Evolutionary conservation across 441 rosid species (phyloP), one percentile per base, ranked within the genome.

Genomic region (Populus hybrid): DNA sequence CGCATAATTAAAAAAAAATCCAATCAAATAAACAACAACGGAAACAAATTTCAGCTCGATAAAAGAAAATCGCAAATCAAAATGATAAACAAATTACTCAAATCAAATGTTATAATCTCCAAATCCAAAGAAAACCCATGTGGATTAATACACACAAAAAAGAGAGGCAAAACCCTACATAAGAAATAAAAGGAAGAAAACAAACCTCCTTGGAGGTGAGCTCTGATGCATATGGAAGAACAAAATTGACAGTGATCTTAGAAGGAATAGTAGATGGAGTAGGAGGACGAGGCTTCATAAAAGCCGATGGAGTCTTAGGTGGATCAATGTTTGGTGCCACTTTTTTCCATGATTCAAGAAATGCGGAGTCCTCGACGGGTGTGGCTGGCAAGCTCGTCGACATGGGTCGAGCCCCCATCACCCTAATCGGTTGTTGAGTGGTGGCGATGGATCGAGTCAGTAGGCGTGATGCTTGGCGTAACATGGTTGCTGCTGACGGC

Each of bases 171-270:
- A 34, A 65, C 36, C 14, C 16, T 21, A 67, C 40, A 8, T 54
- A 12, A 57, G 28, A 67, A 76, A 63, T 20, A 70, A 73, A 10
- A 70, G n/a, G 28, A 68, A 35, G 54, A 65, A 8, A 18, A 32
- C 75, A 18, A 59, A 86, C 94, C 94, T 89, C 92, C 77, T 86
- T 85, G 8, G 67, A 61, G 67, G 91, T 40, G 73, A 89, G 82
- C 82, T 86, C 87, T 28, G 94, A 86, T 38, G 87, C 81, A 61
- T 88, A 90, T 21, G 94, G 92, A 73, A 89, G 92, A 54, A 87
- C 91, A 83, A 89, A 89, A 80, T 89, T 89, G 85, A 90, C 87
- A 35, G 91, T 89, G 82, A 90, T 87, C 85, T 89, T 90, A 76
- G 91, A 35, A 6, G 94, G 94, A 67, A 90, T 85, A 21, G 89